Evolutionary conservation across 768 basidiomycete genomes (phyloP).

Genomic region (Kwoniella newhampshirensis): DNA sequence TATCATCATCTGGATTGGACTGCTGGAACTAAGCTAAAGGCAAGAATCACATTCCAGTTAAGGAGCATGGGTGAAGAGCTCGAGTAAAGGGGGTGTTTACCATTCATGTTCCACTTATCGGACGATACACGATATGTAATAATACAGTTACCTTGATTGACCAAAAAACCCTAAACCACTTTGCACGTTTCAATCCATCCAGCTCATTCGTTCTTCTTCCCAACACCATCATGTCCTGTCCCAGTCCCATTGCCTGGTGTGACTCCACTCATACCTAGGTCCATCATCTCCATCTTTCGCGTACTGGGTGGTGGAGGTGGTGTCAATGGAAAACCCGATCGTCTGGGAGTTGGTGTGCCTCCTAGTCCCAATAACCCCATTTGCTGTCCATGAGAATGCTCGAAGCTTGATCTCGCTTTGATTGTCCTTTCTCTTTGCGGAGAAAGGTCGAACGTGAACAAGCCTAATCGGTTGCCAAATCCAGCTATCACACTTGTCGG

Average conservation of each 20-base stretch:
- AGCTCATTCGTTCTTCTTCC: not conserved
- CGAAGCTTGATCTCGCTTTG: not conserved
- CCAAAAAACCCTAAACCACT: no score
- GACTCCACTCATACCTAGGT: not conserved
- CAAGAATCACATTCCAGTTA: no score
- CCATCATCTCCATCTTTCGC: not conserved
- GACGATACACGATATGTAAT: no score
- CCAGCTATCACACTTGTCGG: conserved; percentile 24
- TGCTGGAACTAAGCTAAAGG: no score
- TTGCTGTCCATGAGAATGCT: not conserved
- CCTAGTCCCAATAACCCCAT: not conserved
- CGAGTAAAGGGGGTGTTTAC: no score
- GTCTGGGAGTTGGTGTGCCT: not conserved
- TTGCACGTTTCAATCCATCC: not conserved
- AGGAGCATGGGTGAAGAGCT: no score
- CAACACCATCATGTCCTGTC: no score
- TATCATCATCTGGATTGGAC: no score
- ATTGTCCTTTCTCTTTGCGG: not conserved
- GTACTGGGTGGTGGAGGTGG: conserved; percentile 7
- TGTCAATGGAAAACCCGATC: conserved; percentile 1
- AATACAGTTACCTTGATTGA: no score
- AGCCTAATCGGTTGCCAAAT: conserved; percentile 39
- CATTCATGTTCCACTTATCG: no score
- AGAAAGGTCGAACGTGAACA: conserved; percentile 12
- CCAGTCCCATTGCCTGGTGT: not conserved